Conservation (phyloP, 495 filamentous ascomycete species). For the Darksidea phi region DNA sequence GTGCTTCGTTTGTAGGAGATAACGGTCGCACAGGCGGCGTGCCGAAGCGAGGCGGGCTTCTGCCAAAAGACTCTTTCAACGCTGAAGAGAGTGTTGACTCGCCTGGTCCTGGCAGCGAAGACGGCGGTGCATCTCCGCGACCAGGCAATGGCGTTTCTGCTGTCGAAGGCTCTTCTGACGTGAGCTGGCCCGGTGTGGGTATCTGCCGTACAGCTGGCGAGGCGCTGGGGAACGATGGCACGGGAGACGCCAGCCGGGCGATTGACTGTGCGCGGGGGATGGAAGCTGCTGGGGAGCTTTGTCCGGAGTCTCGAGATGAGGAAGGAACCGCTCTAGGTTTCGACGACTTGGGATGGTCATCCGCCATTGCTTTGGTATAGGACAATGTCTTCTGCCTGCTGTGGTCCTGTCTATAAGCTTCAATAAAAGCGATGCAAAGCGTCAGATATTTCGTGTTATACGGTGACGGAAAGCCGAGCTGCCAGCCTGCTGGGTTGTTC, state of each 20-base stretch:
- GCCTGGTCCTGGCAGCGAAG: slow-evolving; percentile 42
- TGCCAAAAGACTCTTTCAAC: slow-evolving; percentile 38
- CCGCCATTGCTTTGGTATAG: slow-evolving; percentile 18
- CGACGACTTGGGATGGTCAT: slow-evolving; percentile 25
- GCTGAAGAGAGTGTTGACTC: slow-evolving; percentile 45
- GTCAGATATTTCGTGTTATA: slow-evolving; percentile 24
- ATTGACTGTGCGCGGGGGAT: slow-evolving; percentile 34
- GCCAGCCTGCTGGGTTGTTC: background rate
- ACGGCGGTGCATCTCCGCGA: slow-evolving; percentile 15
- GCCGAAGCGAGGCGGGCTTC: slow-evolving; percentile 39
- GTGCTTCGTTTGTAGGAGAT: slow-evolving; percentile 21
- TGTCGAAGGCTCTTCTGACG: slow-evolving; percentile 30
- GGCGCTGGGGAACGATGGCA: slow-evolving; percentile 26
- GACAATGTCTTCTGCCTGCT: background rate
- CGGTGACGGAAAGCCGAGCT: background rate
- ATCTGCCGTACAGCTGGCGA: slow-evolving; percentile 35
- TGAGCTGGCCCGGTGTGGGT: slow-evolving; percentile 37
- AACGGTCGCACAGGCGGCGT: slow-evolving; percentile 36
- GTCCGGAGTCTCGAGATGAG: slow-evolving; percentile 23
- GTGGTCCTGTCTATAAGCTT: background rate
- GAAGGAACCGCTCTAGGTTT: slow-evolving; percentile 24
- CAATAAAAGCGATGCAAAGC: slow-evolving; percentile 1
- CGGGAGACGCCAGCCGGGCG: slow-evolving; percentile 38
- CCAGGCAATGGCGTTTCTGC: slow-evolving; percentile 42
- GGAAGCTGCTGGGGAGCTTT: slow-evolving; percentile 20